Evolutionary conservation across 768 basidiomycete species (phyloP).

Genomic region (Clitopilus hobsonii): DNA sequence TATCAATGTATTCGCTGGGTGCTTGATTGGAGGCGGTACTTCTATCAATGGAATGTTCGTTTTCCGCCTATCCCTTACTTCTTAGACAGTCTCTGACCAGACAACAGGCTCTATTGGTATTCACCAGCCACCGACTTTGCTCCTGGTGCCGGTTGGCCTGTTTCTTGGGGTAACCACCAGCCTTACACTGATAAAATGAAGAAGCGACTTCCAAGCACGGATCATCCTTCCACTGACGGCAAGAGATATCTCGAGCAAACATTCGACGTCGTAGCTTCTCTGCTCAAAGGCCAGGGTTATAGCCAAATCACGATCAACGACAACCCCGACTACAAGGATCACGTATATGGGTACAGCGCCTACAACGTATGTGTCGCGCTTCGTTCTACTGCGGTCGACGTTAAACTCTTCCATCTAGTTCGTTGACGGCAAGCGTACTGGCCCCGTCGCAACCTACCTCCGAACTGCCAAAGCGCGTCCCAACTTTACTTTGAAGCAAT

Average conservation of each 20-base stretch:
- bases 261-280: constrained; percentile 34
- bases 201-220: constrained; percentile 50
- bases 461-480: constrained; percentile 47
- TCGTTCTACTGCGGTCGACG: not conserved
- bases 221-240: constrained; percentile 56
- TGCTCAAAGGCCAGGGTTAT: constrained; percentile 48
- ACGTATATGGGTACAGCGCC: constrained; percentile 51
- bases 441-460: constrained; percentile 58
- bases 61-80: too few relatives aligned
- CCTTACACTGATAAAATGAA: constrained; percentile 46
- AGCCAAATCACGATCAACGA: constrained; percentile 49
- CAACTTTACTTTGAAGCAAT: constrained; percentile 48
- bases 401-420: constrained; percentile 23
- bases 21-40: constrained; percentile 59
- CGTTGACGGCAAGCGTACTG: constrained; percentile 42
- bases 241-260: constrained; percentile 54
- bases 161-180: constrained; percentile 46
- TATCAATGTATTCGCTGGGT: constrained; percentile 59
- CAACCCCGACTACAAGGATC: constrained; percentile 52
- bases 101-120: constrained; percentile 54
- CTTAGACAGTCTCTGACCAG: too few relatives aligned
- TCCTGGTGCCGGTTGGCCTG: constrained; percentile 45
- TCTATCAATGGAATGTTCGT: constrained; percentile 61
- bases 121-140: constrained; percentile 51
- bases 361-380: constrained; percentile 27